Conservation (phyloP, 1,284 basidiomycete species). For the Trametes pubescens region DNA sequence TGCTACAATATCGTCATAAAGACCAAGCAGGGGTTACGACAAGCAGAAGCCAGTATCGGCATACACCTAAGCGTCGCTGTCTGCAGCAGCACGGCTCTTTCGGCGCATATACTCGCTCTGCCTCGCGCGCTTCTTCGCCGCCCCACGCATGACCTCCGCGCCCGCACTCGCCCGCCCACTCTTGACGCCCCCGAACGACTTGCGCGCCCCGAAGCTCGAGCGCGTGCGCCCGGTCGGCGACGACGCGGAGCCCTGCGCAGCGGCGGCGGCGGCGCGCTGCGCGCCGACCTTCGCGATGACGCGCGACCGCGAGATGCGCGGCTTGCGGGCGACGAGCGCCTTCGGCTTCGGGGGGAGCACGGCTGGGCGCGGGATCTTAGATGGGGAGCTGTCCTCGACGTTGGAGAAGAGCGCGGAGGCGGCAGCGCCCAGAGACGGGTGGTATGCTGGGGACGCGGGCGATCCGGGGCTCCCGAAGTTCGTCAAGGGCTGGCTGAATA, state of each 20-base stretch:
- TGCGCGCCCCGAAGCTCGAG: constrained; percentile 64
- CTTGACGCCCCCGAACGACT: constrained; percentile 54
- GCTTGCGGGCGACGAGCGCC: constrained; percentile 61
- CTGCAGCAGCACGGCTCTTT: constrained; percentile 37
- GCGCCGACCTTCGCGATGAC: constrained; percentile 79
- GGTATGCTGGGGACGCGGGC: constrained; percentile 46
- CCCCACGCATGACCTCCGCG: constrained; percentile 55
- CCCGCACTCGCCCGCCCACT: constrained; percentile 44
- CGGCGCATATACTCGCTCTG: constrained; percentile 67
- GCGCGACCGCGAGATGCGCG: constrained; percentile 78
- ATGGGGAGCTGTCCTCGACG: constrained; percentile 26
- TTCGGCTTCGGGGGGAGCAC: constrained; percentile 47
- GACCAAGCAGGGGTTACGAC: not conserved
- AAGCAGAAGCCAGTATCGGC: not conserved
- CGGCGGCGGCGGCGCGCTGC: constrained; percentile 62
- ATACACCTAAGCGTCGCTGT: constrained; percentile 16
- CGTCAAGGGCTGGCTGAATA: constrained; percentile 63
- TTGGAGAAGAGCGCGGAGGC: constrained; percentile 40
- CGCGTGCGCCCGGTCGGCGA: constrained; percentile 43
- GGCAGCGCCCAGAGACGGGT: constrained; percentile 44
- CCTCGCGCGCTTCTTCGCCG: constrained; percentile 69
- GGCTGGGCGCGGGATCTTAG: constrained; percentile 32
- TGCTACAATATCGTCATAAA: constrained; percentile 31
- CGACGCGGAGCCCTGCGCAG: constrained; percentile 27
- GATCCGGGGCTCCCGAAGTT: constrained; percentile 44